Percentiles rank a stretch among this genome's conserved stretches.
Evolutionary conservation across 495 filamentous ascomycete genomes (phyloP).

Genomic region (Podospora comata): DNA sequence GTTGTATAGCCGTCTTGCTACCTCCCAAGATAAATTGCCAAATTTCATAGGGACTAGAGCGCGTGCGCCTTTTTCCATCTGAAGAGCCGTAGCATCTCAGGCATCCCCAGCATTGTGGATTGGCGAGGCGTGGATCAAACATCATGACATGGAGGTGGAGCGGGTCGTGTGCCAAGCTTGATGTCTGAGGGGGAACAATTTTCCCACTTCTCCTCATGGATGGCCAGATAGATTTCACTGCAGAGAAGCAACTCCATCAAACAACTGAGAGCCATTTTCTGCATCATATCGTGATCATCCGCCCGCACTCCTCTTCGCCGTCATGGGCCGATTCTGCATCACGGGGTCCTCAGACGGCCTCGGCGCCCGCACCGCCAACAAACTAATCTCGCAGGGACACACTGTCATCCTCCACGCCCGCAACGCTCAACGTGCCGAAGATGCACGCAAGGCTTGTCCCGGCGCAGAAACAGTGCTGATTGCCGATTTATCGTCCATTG

Average conservation of each 20-base stretch:
- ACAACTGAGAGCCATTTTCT: background rate
- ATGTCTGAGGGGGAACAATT: background rate
- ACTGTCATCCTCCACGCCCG: conserved; percentile 57
- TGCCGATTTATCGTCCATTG: conserved; percentile 49
- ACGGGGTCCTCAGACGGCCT: conserved; percentile 51
- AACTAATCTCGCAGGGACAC: conserved; percentile 52
- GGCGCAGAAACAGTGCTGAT: conserved; percentile 49
- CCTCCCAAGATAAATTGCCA: background rate
- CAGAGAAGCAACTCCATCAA: too few species aligned
- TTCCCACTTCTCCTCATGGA: background rate
- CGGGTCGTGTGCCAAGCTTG: background rate
- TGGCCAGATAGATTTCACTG: background rate
- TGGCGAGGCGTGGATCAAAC: background rate
- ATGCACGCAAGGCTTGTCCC: conserved; percentile 45
- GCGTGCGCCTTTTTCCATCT: too few species aligned
- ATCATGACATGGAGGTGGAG: conserved; percentile 6
- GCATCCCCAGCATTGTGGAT: background rate
- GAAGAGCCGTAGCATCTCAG: too few species aligned
- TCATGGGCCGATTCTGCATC: conserved; percentile 56
- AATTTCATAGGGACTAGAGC: background rate
- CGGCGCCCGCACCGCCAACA: conserved; percentile 49
- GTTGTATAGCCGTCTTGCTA: background rate
- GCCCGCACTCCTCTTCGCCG: background rate
- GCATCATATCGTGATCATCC: background rate
- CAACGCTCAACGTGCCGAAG: conserved; percentile 46